Conservation (phyloP, 306 rosid species). For the Abrus pulchellus region DNA sequence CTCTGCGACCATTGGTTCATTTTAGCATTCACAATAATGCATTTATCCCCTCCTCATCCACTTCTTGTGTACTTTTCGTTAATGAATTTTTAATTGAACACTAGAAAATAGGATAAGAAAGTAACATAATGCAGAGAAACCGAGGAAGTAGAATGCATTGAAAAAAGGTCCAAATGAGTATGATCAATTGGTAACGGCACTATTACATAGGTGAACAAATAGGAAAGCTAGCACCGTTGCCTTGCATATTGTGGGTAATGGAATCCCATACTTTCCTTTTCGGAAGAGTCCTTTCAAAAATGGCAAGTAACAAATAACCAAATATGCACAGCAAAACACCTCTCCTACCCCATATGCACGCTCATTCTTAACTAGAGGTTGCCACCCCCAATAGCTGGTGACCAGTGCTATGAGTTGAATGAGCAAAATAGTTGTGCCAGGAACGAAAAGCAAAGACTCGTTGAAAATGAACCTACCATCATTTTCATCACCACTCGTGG, state of each 20-base stretch:
- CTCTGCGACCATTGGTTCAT: too few species aligned
- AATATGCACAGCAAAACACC: constrained; percentile 54
- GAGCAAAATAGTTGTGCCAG: constrained; percentile 67
- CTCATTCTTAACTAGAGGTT: constrained; percentile 7
- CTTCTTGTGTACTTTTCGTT: too few species aligned
- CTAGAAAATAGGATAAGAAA: too few species aligned
- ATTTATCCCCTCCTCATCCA: too few species aligned
- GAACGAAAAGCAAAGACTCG: constrained; percentile 61
- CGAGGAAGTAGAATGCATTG: neutral
- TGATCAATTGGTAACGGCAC: constrained; percentile 5
- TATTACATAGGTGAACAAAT: constrained; percentile 49
- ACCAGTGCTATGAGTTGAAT: constrained; percentile 58
- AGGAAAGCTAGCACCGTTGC: constrained; percentile 52
- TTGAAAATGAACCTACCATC: constrained; percentile 62
- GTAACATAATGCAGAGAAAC: constrained; percentile 5
- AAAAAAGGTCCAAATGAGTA: neutral
- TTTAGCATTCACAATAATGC: too few species aligned
- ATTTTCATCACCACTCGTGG: neutral
- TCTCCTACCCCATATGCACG: constrained; percentile 61
- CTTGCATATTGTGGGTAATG: constrained; percentile 58
- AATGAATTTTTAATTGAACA: too few species aligned
- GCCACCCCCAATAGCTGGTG: constrained; percentile 37
- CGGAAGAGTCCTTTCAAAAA: constrained; percentile 66
- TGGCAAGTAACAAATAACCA: constrained; percentile 64
- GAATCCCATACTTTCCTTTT: constrained; percentile 74